Percentiles rank a stretch among this genome's conserved stretches.
phyloP scores from a whole-genome alignment of 306 rosid species.

The Hippophae gyantsensis region DNA sequence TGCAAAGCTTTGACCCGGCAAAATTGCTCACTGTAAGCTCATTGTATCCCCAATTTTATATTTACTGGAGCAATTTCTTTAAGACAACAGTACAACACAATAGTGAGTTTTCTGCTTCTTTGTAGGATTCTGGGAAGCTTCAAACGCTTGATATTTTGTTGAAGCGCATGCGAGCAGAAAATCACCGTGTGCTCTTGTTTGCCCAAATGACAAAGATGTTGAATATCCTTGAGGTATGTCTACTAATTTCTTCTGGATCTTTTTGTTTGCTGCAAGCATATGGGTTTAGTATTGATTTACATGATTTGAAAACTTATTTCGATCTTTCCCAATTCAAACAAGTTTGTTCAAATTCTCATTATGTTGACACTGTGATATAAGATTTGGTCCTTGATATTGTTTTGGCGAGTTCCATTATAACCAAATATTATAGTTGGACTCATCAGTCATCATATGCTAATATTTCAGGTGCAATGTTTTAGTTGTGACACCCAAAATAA shows the following conservation, averaged over 20 bases:
- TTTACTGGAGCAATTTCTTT: background rate
- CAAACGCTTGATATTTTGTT: conserved; percentile 97
- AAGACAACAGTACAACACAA: background rate
- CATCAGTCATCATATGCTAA: too few relatives aligned
- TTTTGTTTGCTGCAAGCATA: conserved; percentile 14
- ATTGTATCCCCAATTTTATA: conserved; percentile 7
- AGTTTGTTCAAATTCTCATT: background rate
- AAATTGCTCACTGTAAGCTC: conserved; percentile 84
- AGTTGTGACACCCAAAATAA: too few relatives aligned
- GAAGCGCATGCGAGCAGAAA: conserved; percentile 83
- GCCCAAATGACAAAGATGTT: conserved; percentile 99
- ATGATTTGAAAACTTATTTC: background rate
- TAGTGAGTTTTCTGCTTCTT: conserved; percentile 17
- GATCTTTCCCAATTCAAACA: background rate
- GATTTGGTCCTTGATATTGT: background rate
- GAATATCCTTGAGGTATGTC: conserved; percentile 87
- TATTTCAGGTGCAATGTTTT: too few relatives aligned
- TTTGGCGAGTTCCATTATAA: background rate
- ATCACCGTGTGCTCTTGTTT: conserved; percentile 93
- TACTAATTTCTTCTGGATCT: conserved; percentile 8
- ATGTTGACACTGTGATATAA: background rate
- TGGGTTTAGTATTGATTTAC: background rate
- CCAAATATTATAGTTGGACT: background rate
- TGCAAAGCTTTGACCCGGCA: conserved; percentile 93
- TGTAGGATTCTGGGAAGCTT: conserved; percentile 98